phyloP scores from a whole-genome alignment of 352 stramenopile genomes.

The Phytophthora europaea region DNA sequence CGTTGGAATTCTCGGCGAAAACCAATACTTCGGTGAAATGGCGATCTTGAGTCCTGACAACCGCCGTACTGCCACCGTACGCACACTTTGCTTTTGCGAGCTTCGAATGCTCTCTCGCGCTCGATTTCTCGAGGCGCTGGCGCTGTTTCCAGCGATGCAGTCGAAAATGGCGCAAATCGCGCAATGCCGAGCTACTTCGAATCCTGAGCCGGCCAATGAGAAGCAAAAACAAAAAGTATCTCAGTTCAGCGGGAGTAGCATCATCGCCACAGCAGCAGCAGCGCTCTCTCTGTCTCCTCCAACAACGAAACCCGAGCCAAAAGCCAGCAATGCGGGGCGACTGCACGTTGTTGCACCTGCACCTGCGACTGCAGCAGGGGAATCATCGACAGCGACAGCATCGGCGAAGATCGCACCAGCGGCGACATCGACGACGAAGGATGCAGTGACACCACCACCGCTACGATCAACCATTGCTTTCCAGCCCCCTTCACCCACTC shows the following conservation, averaged over 20 bases:
- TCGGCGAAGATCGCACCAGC: not conserved
- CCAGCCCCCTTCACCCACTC: slow-evolving; percentile 15
- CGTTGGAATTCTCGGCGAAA: slow-evolving; percentile 69
- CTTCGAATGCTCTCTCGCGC: slow-evolving; percentile 68
- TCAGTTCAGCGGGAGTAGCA: slow-evolving; percentile 23
- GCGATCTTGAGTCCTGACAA: slow-evolving; percentile 75
- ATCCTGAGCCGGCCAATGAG: slow-evolving; percentile 24
- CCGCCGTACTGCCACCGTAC: slow-evolving; percentile 64
- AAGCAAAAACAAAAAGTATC: slow-evolving; percentile 29
- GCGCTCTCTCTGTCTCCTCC: slow-evolving; percentile 21
- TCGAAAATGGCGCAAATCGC: slow-evolving; percentile 68
- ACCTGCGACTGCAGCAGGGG: not conserved
- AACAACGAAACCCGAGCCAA: slow-evolving; percentile 16
- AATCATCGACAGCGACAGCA: slow-evolving; percentile 3
- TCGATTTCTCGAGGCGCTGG: slow-evolving; percentile 65
- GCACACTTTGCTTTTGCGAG: slow-evolving; percentile 80
- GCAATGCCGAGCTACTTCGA: slow-evolving; percentile 29
- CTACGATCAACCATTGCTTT: not conserved
- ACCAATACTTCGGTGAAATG: slow-evolving; percentile 87
- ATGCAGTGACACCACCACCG: not conserved
- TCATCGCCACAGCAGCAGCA: slow-evolving; percentile 20
- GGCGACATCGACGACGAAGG: not conserved
- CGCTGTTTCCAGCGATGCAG: slow-evolving; percentile 66
- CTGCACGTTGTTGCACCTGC: slow-evolving; percentile 1
- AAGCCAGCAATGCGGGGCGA: not conserved